Evolutionary conservation across 2,329 filamentous ascomycete species (phyloP).

Genomic region (Curvularia verruculosa): DNA sequence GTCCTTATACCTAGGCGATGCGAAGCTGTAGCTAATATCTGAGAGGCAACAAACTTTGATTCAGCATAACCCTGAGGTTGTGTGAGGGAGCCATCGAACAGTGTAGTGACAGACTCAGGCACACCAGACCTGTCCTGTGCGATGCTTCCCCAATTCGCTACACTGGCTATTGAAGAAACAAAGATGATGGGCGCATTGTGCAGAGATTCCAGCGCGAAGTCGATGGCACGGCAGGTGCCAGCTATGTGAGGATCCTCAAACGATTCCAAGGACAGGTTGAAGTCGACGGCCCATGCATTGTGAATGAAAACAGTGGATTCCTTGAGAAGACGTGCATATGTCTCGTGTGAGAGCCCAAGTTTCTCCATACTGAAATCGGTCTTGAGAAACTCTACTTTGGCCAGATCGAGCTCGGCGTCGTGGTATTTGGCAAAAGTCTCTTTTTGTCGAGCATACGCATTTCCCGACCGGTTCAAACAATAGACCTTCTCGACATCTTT

Average conservation of each 20-base stretch:
- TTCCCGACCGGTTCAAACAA: constrained; percentile 26
- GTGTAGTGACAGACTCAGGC: constrained; percentile 18
- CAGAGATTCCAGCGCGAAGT: constrained; percentile 9
- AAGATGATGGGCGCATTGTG: constrained; percentile 41
- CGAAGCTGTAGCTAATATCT: constrained; percentile 42
- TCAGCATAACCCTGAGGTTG: constrained; percentile 49
- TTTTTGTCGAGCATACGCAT: constrained; percentile 21
- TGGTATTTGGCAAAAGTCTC: constrained; percentile 8
- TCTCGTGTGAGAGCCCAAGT: constrained; percentile 49
- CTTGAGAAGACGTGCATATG: constrained; percentile 15
- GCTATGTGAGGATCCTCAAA: constrained; percentile 25
- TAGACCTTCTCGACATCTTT: constrained; percentile 25
- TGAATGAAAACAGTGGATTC: constrained; percentile 56
- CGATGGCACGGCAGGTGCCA: constrained; percentile 13
- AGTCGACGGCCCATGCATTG: constrained; percentile 63
- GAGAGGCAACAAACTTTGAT: constrained; percentile 46
- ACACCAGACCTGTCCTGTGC: constrained; percentile 4
- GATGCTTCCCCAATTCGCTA: constrained; percentile 21
- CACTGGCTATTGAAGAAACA: constrained; percentile 49
- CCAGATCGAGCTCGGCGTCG: constrained; percentile 13
- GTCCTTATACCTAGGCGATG: constrained; percentile 29
- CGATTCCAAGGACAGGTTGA: constrained; percentile 45
- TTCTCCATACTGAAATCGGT: constrained; percentile 17
- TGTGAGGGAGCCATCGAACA: constrained; percentile 42
- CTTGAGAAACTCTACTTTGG: not conserved